Evolutionary conservation across 495 filamentous ascomycete species (phyloP), one percentile per base, ranked within the genome.

Genomic region (Hypoxylon fragiforme): DNA sequence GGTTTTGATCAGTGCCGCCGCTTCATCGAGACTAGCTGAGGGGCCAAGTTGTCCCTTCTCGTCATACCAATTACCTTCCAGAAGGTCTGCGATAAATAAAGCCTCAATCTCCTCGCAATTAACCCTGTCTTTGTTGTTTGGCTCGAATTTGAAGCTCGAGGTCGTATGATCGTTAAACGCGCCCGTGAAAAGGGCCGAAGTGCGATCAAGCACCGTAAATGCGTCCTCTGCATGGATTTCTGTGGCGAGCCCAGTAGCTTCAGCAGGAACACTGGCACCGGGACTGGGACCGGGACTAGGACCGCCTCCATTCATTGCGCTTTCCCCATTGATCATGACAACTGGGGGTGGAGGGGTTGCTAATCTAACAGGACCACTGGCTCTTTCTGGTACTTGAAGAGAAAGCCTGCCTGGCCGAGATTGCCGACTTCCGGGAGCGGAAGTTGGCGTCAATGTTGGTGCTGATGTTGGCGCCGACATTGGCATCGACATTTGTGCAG

Each of bases 351-450:
- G 86, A 7, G 89, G 89, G 0, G 89, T 92, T 0, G 89, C 89
- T 14, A 94, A 81, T 14, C 89, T 78, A 1, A 96, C 87, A 7
- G 87, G 80, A 0, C 83, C 87, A 2, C 89, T 86, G 7, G 82
- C 70, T 50, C 88, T 82, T 63, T 85, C 81, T 1, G 91, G 91
- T 7, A 95, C 91, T 65, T 94, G 91, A 2, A 96, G 73, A 34
- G 88, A 88, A 15, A 96, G 77, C 41, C 85, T 77, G 67, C 66
- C 82, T 67, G 60, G 80, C 62, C 45, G 71, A 56, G 35, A 62
- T 51, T 15, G 71, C 16, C 57, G 54, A 42, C 43, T 6, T 45
- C 46, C 18, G 7, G 50, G 41, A 51, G 48, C 44, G 56, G 64
- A 63, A 41, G 63, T 70, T 20, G 64, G 63, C 4, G 53, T 37